Percentiles rank a stretch among this genome's conserved stretches.
phyloP scores from a whole-genome alignment of 1,139 yeast genomes.

The Pichia norvegensis region DNA sequence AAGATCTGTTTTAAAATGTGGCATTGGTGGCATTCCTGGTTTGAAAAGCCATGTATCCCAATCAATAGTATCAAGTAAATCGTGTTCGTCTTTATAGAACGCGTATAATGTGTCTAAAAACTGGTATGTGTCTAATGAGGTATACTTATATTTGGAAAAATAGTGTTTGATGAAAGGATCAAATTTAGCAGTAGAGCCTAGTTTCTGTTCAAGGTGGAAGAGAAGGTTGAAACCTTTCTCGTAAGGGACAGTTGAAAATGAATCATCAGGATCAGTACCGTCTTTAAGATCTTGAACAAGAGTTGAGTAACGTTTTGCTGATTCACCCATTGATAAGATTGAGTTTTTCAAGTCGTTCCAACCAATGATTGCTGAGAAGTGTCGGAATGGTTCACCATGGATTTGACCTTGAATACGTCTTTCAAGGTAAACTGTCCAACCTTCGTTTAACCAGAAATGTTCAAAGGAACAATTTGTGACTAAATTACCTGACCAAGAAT shows the following conservation, averaged over 20 bases:
- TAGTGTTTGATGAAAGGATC: conserved; percentile 77
- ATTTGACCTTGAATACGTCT: conserved; percentile 71
- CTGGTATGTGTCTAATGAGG: conserved; percentile 73
- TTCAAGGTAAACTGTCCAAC: conserved; percentile 91
- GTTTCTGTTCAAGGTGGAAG: conserved; percentile 57
- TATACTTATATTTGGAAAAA: conserved; percentile 59
- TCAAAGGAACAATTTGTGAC: conserved; percentile 90
- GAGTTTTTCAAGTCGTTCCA: conserved; percentile 74
- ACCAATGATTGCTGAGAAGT: conserved; percentile 78
- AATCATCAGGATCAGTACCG: conserved; percentile 74
- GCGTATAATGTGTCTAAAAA: conserved; percentile 71
- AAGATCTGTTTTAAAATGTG: conserved; percentile 66
- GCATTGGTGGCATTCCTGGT: conserved; percentile 86
- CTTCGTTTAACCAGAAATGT: conserved; percentile 92
- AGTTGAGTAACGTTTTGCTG: conserved; percentile 48
- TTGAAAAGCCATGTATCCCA: conserved; percentile 79
- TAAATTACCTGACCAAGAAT: conserved; percentile 86
- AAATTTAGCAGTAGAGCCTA: conserved; percentile 66
- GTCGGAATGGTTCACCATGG: conserved; percentile 72
- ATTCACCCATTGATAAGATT: conserved; percentile 51
- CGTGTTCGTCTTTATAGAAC: conserved; percentile 43
- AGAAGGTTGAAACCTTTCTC: conserved; percentile 83
- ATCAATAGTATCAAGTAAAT: conserved; percentile 56
- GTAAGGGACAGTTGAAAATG: conserved; percentile 82
- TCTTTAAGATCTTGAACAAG: conserved; percentile 63